Evolutionary conservation across 495 filamentous ascomycete species (phyloP).

Genomic region (Xylaria longipes): DNA sequence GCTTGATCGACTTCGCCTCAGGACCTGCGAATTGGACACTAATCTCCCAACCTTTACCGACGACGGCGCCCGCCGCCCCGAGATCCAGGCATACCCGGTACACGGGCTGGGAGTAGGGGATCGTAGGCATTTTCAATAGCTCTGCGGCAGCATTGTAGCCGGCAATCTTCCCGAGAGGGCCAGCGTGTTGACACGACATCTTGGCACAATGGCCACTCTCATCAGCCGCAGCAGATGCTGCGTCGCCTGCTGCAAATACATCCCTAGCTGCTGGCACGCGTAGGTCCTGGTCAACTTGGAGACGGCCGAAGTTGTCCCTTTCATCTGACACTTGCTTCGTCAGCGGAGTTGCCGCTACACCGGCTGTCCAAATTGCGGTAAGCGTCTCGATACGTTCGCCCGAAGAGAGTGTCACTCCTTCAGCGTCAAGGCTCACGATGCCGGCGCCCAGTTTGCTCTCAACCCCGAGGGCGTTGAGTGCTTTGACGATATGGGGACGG

Average conservation of each 20-base stretch:
- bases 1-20: constrained; percentile 35
- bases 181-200: constrained; percentile 47
- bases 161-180: constrained; percentile 38
- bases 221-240: constrained; percentile 31
- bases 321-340: constrained; percentile 30
- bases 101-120: constrained; percentile 32
- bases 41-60: constrained; percentile 34
- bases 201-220: constrained; percentile 21
- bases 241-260: constrained; percentile 35
- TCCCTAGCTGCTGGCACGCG: constrained; percentile 28
- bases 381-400: constrained; percentile 35
- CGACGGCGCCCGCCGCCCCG: constrained; percentile 31
- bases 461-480: constrained; percentile 23
- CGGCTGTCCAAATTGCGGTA: constrained; percentile 36
- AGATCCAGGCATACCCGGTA: constrained; percentile 38
- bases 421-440: constrained; percentile 24
- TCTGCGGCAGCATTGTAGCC: constrained; percentile 42
- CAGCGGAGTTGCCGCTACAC: constrained; percentile 31
- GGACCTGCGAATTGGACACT: constrained; percentile 25
- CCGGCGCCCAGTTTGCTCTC: constrained; percentile 22
- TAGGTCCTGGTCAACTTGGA: constrained; percentile 29
- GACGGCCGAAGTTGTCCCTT: constrained; percentile 29
- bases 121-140: constrained; percentile 3
- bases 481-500: constrained; percentile 29
- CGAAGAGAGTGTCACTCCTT: constrained; percentile 25